Evolutionary conservation across 768 basidiomycete species (phyloP).

Genomic region (Kondoa subrosea): DNA sequence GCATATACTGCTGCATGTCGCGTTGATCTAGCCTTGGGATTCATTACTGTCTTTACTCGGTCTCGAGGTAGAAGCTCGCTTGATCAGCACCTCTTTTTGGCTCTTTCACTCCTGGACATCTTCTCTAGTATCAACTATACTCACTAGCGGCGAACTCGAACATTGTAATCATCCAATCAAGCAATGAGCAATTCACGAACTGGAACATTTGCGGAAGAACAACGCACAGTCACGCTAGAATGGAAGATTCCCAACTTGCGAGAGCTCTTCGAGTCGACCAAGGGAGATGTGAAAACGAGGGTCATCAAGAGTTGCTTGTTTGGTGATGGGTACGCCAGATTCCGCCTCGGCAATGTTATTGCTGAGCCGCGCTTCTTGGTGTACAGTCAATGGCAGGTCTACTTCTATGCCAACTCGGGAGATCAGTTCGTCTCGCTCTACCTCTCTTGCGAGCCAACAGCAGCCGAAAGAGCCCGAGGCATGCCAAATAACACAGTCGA

Average conservation of each 20-base stretch:
- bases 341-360: no score
- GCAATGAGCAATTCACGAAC: no score
- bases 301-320: constrained; percentile 29
- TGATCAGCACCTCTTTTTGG: no score
- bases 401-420: constrained; percentile 32
- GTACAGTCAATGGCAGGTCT: constrained; percentile 35
- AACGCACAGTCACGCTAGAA: constrained; percentile 26
- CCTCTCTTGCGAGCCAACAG: constrained; percentile 31
- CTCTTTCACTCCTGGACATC: no score
- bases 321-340: background rate
- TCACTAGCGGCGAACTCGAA: no score
- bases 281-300: constrained; percentile 32
- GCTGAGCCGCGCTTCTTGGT: constrained; percentile 12
- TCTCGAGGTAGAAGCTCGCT: no score
- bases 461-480: constrained; percentile 28
- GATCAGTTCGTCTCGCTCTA: constrained; percentile 19
- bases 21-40: no score
- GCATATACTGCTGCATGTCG: no score
- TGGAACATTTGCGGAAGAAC: no score
- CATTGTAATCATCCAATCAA: no score
- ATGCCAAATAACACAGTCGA: constrained; percentile 6
- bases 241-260: constrained; percentile 33
- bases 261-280: constrained; percentile 32
- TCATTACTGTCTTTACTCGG: no score
- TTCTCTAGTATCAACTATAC: no score